These are phyloP conservation scores for Irpex sp. DNA, from an alignment of 1,284 basidiomycete species.

Conservation along the genomic window DNA sequence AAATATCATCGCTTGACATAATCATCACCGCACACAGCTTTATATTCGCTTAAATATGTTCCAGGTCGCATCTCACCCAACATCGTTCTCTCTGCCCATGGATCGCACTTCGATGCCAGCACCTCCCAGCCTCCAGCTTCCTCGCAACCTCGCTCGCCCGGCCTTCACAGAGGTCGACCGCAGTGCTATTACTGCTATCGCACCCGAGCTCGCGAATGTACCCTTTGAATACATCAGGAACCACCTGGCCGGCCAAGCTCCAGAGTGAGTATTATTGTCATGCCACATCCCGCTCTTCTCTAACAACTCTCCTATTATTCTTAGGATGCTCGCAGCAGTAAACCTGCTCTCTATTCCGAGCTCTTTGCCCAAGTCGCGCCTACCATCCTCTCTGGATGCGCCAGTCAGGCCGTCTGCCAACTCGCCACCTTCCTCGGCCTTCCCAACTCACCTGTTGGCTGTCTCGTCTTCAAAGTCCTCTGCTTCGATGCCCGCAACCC, in stretches of 20 bases:
- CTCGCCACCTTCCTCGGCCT: slow-evolving; percentile 30
- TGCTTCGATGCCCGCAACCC: slow-evolving; percentile 26
- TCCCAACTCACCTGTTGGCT: slow-evolving; percentile 55
- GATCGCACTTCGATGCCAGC: slow-evolving; percentile 15
- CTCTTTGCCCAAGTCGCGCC: slow-evolving; percentile 26
- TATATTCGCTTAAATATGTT: slow-evolving; percentile 23
- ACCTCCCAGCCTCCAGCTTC: slow-evolving; percentile 31
- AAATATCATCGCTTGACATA: slow-evolving; percentile 10
- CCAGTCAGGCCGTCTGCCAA: slow-evolving; percentile 23
- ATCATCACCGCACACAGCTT: slow-evolving; percentile 7
- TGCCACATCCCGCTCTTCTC: background rate
- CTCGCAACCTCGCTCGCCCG: slow-evolving; percentile 29
- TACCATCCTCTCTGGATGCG: slow-evolving; percentile 25
- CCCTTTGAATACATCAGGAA: slow-evolving; percentile 33
- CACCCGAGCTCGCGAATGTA: slow-evolving; percentile 29
- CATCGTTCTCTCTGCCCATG: slow-evolving; percentile 20
- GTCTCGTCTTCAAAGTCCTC: slow-evolving; percentile 36
- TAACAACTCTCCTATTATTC: background rate
- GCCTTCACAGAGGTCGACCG: slow-evolving; percentile 26
- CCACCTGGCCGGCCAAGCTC: slow-evolving; percentile 29
- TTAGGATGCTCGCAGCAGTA: slow-evolving; percentile 25
- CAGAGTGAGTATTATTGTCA: slow-evolving; percentile 28
- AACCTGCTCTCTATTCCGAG: slow-evolving; percentile 24
- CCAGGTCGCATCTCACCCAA: slow-evolving; percentile 29
- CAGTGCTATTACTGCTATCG: slow-evolving; percentile 21